These are phyloP conservation scores for Cucurbita maxima DNA, from an alignment of 306 rosid species.

Conservation along the genomic window DNA sequence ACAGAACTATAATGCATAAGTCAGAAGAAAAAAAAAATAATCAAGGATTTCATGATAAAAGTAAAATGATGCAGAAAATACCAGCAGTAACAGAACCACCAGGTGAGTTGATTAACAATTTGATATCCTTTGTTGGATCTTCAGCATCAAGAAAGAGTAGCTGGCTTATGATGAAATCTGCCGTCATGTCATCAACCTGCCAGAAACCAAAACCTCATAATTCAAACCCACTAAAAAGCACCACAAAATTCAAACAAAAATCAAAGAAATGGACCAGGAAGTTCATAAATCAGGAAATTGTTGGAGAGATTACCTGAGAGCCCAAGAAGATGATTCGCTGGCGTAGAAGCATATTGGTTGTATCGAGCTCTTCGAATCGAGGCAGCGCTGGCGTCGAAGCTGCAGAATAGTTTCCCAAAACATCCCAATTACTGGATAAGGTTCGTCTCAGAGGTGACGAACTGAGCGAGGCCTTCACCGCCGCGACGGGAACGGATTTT, in stretches of 20 bases:
- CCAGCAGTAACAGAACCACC: conserved; percentile 97
- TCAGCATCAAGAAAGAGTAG: conserved; percentile 86
- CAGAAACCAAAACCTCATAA: background rate
- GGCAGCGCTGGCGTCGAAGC: conserved; percentile 43
- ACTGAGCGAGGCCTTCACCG: conserved; percentile 20
- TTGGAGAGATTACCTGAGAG: conserved; percentile 41
- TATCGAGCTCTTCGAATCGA: conserved; percentile 73
- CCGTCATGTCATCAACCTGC: conserved; percentile 88
- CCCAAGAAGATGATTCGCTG: conserved; percentile 88
- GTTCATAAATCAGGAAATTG: background rate
- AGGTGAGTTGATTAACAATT: conserved; percentile 78
- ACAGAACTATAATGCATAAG: background rate
- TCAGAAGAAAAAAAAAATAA: background rate
- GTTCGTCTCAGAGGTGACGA: conserved; percentile 24
- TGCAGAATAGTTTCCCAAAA: conserved; percentile 20
- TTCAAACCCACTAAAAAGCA: background rate
- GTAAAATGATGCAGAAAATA: conserved; percentile 14
- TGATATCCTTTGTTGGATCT: conserved; percentile 70
- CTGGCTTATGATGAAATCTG: conserved; percentile 79
- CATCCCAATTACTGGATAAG: conserved; percentile 55
- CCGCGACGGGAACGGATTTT: conserved; percentile 9
- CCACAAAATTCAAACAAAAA: background rate
- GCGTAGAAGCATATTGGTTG: conserved; percentile 81
- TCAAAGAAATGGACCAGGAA: background rate
- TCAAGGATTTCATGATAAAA: background rate